Conservation (phyloP, 164 flowering plant species). For the Saururus chinensis region DNA sequence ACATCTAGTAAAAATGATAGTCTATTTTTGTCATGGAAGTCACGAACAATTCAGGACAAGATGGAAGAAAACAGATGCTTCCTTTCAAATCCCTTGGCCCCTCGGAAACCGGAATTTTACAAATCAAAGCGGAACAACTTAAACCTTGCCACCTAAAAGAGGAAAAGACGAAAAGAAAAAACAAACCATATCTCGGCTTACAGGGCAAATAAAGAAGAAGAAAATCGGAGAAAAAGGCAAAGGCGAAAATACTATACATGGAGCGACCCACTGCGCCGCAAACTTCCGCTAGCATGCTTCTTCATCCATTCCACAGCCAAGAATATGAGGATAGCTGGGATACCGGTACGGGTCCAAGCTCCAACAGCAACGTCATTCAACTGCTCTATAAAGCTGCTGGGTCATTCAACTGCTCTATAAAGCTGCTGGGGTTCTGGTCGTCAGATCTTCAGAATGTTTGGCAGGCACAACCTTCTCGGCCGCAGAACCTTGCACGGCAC, state of each 20-base stretch:
- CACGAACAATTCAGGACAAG: background rate
- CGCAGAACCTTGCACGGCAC: constrained; percentile 11
- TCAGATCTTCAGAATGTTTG: background rate
- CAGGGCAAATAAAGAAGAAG: background rate
- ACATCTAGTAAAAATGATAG: no score
- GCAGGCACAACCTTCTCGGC: constrained; percentile 3
- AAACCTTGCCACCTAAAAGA: background rate
- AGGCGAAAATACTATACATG: background rate
- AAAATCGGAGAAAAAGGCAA: background rate
- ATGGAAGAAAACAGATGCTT: background rate
- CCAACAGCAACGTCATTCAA: no score
- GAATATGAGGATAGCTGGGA: background rate
- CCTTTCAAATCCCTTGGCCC: background rate
- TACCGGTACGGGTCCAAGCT: background rate
- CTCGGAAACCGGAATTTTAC: background rate
- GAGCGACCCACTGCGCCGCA: background rate
- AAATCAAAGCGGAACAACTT: background rate
- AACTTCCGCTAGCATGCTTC: background rate
- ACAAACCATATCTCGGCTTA: background rate
- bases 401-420: background rate
- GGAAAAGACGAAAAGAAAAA: background rate
- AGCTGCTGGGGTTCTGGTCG: background rate
- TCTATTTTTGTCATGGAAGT: background rate
- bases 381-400: background rate
- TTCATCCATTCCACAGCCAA: background rate